Percentiles rank a stretch among this genome's conserved stretches.
These are phyloP conservation scores for Vinca minor DNA, from an alignment of 257 asterid genomes.

Conservation along the genomic window DNA sequence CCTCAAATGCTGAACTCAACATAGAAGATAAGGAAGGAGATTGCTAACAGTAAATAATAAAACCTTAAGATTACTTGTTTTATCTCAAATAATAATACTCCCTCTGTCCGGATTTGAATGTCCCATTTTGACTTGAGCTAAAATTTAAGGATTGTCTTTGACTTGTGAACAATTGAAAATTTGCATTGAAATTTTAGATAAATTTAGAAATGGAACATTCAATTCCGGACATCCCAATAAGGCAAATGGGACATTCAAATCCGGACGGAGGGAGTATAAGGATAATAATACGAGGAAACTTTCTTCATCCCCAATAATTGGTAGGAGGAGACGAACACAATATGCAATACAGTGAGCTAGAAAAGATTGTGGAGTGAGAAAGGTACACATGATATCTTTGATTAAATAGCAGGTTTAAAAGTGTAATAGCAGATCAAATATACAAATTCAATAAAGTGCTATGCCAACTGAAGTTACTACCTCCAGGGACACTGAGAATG, in stretches of 20 bases:
- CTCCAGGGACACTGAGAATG: constrained; percentile 68
- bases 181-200: no score
- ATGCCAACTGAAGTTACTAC: constrained; percentile 27
- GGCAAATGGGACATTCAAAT: no score
- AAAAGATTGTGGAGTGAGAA: background rate
- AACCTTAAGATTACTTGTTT: background rate
- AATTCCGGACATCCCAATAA: no score
- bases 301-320: background rate
- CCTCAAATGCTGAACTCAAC: background rate
- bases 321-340: background rate
- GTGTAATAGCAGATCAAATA: background rate
- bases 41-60: background rate
- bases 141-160: no score
- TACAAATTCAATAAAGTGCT: constrained; percentile 8
- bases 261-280: no score
- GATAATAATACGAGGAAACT: background rate
- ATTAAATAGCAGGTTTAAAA: background rate
- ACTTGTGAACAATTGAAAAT: no score
- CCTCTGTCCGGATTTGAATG: no score
- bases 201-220: no score
- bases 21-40: background rate
- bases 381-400: background rate
- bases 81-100: background rate
- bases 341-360: background rate
- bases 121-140: no score